phyloP scores from a whole-genome alignment of 1,284 basidiomycete species.

The Pterula multifida region DNA sequence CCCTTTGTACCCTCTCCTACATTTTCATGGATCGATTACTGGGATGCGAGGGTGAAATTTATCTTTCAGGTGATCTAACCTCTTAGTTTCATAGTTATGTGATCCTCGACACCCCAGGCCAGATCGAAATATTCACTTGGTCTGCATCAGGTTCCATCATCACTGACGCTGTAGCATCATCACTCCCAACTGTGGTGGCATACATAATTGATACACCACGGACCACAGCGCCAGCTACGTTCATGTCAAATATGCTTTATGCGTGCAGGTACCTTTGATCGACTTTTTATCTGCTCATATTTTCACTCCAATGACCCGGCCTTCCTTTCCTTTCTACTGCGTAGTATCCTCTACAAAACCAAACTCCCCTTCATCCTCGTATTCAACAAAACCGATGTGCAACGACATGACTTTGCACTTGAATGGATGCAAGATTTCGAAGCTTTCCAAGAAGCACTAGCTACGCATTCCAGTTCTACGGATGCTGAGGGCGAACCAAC shows the following conservation, averaged over 20 bases:
- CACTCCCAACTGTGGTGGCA: conserved; percentile 88
- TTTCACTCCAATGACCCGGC: conserved; percentile 1
- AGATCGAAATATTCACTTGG: conserved; percentile 99
- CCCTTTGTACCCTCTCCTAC: neutral
- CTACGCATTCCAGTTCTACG: conserved; percentile 47
- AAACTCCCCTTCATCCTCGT: conserved; percentile 95
- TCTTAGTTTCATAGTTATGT: conserved; percentile 53
- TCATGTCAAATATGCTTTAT: conserved; percentile 99
- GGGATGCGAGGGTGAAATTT: conserved; percentile 6
- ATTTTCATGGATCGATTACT: neutral
- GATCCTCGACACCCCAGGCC: conserved; percentile 94
- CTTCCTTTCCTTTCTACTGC: neutral
- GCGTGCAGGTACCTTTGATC: conserved; percentile 80
- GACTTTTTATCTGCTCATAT: conserved; percentile 3
- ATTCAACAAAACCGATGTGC: conserved; percentile 97
- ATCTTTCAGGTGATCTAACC: conserved; percentile 4
- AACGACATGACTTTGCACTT: conserved; percentile 81
- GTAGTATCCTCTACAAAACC: conserved; percentile 95
- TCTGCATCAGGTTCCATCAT: conserved; percentile 98
- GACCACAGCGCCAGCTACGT: conserved; percentile 91
- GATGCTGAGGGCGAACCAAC: conserved; percentile 86
- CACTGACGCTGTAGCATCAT: conserved; percentile 92
- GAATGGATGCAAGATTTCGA: conserved; percentile 99
- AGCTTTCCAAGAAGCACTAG: conserved; percentile 66
- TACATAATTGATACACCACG: conserved; percentile 98